phyloP scores from a whole-genome alignment of 2,329 filamentous ascomycete genomes.

The Aureobasidium uvarum region DNA sequence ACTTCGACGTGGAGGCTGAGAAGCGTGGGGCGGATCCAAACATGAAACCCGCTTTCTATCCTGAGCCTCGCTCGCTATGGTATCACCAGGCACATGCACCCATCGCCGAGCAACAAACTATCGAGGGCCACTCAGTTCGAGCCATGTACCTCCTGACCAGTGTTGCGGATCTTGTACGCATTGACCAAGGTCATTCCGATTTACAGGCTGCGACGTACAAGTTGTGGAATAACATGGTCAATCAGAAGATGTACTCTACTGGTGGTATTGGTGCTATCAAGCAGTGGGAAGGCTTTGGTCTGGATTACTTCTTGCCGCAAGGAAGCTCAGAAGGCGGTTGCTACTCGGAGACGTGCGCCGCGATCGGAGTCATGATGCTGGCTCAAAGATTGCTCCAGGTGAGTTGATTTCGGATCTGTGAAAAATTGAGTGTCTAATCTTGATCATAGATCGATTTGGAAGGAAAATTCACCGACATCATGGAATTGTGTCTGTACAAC shows the following conservation, averaged over 20 bases:
- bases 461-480: constrained; percentile 55
- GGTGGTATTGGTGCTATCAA: constrained; percentile 59
- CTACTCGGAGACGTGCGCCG: constrained; percentile 62
- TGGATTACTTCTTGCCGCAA: constrained; percentile 59
- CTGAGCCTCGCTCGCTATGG: constrained; percentile 40
- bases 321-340: constrained; percentile 57
- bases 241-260: constrained; percentile 62
- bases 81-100: constrained; percentile 59
- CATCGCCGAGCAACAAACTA: constrained; percentile 53
- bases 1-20: constrained; percentile 56
- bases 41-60: constrained; percentile 32
- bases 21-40: constrained; percentile 49
- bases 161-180: constrained; percentile 54
- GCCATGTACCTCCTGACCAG: constrained; percentile 61
- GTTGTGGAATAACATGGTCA: constrained; percentile 61
- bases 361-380: constrained; percentile 61
- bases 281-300: constrained; percentile 61
- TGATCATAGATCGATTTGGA: constrained; percentile 49
- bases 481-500: constrained; percentile 63
- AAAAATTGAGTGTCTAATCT: background rate
- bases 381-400: constrained; percentile 55
- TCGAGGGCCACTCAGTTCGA: constrained; percentile 61
- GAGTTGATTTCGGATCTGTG: no score
- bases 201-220: constrained; percentile 43
- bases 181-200: constrained; percentile 38